Base-by-base conservation (phyloP, 1,139 yeast genomes). In the Sugiyamaella castrensis region DNA sequence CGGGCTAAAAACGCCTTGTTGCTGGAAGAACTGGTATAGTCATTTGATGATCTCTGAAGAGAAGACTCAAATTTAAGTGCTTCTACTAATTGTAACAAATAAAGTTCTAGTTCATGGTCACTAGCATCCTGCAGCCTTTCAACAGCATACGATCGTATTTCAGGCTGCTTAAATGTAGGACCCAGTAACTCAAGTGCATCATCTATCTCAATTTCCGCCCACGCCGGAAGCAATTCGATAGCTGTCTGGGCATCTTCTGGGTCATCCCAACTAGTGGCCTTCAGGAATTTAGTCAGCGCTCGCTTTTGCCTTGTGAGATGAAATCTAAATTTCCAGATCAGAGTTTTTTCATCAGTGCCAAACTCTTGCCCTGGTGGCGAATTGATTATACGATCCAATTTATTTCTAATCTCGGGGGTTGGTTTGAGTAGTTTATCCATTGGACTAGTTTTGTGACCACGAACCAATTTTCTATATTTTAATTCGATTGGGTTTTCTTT, bases 281-380 rank as follows among this genome's bases (percentile, higher is more conserved):
- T 88, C 52, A 92, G 75, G 55, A 92, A 83, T 66, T 92, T 92
- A 24, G 95, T 87, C 50, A 88, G 71, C 19, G 89, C 89, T 49
- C 80, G 81, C 57, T 79, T 80, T 60, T 84, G 86, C 54, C 85
- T 81, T 40, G 92, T 79, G 49, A 91, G 76, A 65, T 84, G 91
- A 69, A 87, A 92, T 47, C 98, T 72, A 66, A 86, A 92, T 66
- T 87, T 87, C 98, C 98, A 92, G 13, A 94, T 76, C 59, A 89
- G 69, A 57, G 89, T 89, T 71, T 87, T 89, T 57, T 92, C 98
- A 61, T 85, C 82, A 47, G 86, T 91, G 6, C 83, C 77, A 42
- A 92, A 72, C 58, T 83, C 88, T 44, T 87, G 84, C 39, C 88
- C 92, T 1, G 96, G 89, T 1, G 97, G 92, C 58, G 83, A 87